Conservation (phyloP, 1,284 basidiomycete species). For the Rhodotorula sp. region DNA sequence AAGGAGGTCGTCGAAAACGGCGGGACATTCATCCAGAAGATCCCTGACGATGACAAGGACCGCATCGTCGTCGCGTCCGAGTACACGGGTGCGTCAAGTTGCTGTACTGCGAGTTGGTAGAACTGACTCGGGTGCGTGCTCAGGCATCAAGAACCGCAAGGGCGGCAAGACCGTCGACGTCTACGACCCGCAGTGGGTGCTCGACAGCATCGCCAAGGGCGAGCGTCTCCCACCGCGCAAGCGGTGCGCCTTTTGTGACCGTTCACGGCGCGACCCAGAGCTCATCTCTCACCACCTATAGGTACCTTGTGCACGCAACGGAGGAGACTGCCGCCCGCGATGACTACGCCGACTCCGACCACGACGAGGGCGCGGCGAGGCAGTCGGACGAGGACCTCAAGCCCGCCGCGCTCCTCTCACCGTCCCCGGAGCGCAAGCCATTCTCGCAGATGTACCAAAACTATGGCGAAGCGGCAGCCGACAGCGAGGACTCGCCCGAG, state of each 20-base stretch:
- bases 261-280: fast-evolving
- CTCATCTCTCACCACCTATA: background rate
- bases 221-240: conserved; percentile 18
- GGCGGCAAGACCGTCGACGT: conserved; percentile 62
- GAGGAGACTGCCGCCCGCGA: background rate
- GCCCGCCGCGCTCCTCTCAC: conserved; percentile 24
- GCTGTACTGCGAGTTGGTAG: background rate
- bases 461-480: conserved; percentile 45
- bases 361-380: conserved; percentile 44
- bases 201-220: conserved; percentile 67
- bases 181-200: conserved; percentile 75
- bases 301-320: conserved; percentile 21
- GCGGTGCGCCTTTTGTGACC: conserved; percentile 10
- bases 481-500: conserved; percentile 16
- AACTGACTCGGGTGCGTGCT: background rate
- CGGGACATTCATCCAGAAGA: conserved; percentile 65
- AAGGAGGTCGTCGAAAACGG: conserved; percentile 69
- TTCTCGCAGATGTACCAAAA: background rate
- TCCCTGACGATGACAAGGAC: conserved; percentile 48
- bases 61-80: conserved; percentile 47
- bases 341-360: conserved; percentile 45
- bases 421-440: background rate
- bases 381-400: conserved; percentile 48
- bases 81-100: conserved; percentile 14
- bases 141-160: conserved; percentile 54